A percentile compares a stretch with the other conserved stretches of the same genome.
These are phyloP conservation scores for Nicotiana rustica DNA, from an alignment of 305 asterid species.

Conservation along the genomic window DNA sequence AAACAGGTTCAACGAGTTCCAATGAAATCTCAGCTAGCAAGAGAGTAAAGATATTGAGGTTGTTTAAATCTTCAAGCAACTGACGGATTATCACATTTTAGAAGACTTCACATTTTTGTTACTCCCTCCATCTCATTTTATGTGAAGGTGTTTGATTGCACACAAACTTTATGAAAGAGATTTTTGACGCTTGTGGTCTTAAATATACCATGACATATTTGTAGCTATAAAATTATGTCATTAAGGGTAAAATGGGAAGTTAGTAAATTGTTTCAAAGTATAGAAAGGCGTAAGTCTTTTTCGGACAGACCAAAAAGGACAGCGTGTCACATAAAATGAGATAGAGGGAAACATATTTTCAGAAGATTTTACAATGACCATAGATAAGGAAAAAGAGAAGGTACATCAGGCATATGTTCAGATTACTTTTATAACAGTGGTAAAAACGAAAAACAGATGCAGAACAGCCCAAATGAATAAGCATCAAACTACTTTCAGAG, in stretches of 20 bases:
- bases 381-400: conserved; percentile 20
- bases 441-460: not conserved
- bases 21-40: conserved; percentile 1
- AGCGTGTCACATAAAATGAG: too few relatives aligned
- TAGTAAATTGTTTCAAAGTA: too few relatives aligned
- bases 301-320: too few relatives aligned
- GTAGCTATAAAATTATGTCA: too few relatives aligned
- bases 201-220: too few relatives aligned
- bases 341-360: not conserved
- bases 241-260: too few relatives aligned
- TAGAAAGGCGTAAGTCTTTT: too few relatives aligned
- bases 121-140: not conserved
- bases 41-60: conserved; percentile 22
- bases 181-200: too few relatives aligned
- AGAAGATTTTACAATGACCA: conserved; percentile 29
- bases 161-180: too few relatives aligned
- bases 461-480: conserved; percentile 32
- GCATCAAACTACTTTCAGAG: conserved; percentile 36
- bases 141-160: too few relatives aligned
- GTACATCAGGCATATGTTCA: conserved; percentile 23
- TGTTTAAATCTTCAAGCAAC: conserved; percentile 23
- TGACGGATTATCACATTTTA: conserved; percentile 3
- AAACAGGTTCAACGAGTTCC: conserved; percentile 19
- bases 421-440: conserved; percentile 15
- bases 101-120: not conserved